Evolutionary conservation across 2,329 filamentous ascomycete genomes (phyloP).

Genomic region (Botrytis paeoniae): DNA sequence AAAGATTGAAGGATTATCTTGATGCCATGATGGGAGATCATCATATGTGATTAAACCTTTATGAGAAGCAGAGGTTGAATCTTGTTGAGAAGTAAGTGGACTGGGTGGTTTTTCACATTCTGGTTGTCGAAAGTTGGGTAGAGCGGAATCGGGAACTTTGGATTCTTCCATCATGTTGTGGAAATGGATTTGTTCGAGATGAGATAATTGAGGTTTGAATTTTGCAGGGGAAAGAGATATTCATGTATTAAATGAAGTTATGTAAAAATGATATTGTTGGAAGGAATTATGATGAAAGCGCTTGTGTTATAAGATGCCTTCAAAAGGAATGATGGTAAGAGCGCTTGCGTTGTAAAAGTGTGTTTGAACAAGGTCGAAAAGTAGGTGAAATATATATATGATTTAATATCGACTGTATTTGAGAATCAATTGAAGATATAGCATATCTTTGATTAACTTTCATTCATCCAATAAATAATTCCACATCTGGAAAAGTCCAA

Average conservation of each 20-base stretch:
- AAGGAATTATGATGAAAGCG: not conserved
- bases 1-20: conserved; percentile 12
- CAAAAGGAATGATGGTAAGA: not conserved
- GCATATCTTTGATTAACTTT: not conserved
- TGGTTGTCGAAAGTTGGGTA: not conserved
- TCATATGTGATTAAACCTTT: conserved; percentile 7
- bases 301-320: not conserved
- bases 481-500: not conserved
- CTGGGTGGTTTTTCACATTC: conserved; percentile 1
- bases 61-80: no score
- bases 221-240: not conserved
- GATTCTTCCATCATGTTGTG: not conserved
- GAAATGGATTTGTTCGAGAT: not conserved
- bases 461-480: not conserved
- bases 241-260: not conserved
- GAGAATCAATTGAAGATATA: not conserved
- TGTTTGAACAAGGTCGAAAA: not conserved
- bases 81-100: no score
- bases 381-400: not conserved
- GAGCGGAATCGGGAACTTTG: not conserved
- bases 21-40: conserved; percentile 10
- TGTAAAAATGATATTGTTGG: not conserved
- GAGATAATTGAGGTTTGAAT: not conserved
- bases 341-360: not conserved
- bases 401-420: not conserved